A percentile compares a stretch with the other conserved stretches of the same genome.
These are phyloP conservation scores for Leptosphaerulina australis DNA, from an alignment of 2,329 filamentous ascomycete genomes.

Conservation along the genomic window DNA sequence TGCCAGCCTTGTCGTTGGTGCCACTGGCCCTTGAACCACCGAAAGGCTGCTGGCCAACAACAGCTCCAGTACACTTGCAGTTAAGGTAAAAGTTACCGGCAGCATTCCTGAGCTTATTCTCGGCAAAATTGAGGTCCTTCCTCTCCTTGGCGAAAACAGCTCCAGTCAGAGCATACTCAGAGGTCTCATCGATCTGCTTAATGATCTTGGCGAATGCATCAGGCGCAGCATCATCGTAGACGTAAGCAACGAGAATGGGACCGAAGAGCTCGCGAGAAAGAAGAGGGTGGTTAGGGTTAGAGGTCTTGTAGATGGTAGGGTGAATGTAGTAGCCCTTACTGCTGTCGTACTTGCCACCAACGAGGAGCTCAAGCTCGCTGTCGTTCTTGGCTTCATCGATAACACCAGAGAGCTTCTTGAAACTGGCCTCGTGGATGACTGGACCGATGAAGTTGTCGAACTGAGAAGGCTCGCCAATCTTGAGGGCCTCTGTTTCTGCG, in stretches of 20 bases:
- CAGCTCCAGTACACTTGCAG: conserved; percentile 69
- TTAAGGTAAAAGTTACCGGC: conserved; percentile 89
- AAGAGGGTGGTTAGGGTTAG: conserved; percentile 74
- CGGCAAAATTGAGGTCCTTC: conserved; percentile 68
- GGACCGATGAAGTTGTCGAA: conserved; percentile 84
- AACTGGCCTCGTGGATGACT: conserved; percentile 81
- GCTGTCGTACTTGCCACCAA: conserved; percentile 77
- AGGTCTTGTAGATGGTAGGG: conserved; percentile 80
- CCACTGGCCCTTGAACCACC: conserved; percentile 62
- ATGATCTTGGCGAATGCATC: conserved; percentile 65
- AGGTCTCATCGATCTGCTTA: conserved; percentile 70
- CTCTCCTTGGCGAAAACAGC: conserved; percentile 76
- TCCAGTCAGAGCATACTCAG: conserved; percentile 79
- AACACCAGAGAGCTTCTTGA: conserved; percentile 76
- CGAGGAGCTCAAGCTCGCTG: conserved; percentile 71
- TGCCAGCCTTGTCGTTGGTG: conserved; percentile 65
- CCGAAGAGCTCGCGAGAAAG: conserved; percentile 83
- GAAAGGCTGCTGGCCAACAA: conserved; percentile 59
- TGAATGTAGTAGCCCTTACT: conserved; percentile 82
- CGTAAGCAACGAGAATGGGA: conserved; percentile 73
- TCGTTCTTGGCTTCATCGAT: conserved; percentile 84
- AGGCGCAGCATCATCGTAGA: conserved; percentile 72
- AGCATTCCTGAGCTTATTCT: conserved; percentile 72
- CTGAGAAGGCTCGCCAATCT: conserved; percentile 71
- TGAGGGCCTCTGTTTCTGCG: conserved; percentile 71